These are phyloP conservation scores for Solanum chilense DNA, from an alignment of 257 asterid genomes.

Conservation along the genomic window DNA sequence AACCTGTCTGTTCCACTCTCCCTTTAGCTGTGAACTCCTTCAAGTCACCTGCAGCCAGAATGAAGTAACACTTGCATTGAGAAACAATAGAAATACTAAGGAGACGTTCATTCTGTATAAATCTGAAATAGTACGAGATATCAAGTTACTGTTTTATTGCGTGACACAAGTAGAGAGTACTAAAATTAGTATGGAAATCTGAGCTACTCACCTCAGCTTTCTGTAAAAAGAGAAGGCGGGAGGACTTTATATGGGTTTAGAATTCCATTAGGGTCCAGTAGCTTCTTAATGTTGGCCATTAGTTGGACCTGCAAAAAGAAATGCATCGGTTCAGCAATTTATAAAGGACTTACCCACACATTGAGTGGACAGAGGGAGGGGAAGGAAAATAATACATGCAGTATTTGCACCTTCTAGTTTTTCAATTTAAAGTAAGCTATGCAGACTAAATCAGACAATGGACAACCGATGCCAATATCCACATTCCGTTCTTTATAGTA, in stretches of 20 bases:
- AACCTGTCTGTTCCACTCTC: neutral
- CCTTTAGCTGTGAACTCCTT: neutral
- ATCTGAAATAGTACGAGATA: neutral
- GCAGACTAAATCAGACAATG: neutral
- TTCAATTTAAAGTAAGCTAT: neutral
- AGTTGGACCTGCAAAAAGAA: slow-evolving; percentile 52
- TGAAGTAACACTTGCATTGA: neutral
- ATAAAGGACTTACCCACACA: neutral
- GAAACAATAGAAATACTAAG: neutral
- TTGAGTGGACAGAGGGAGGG: neutral
- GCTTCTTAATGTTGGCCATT: slow-evolving; percentile 75
- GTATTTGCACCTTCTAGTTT: neutral
- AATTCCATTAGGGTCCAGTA: slow-evolving; percentile 81
- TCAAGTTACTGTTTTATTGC: neutral
- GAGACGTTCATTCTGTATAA: neutral
- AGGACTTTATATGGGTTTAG: slow-evolving; percentile 96
- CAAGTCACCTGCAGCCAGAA: neutral
- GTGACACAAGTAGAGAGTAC: neutral
- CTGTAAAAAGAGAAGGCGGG: slow-evolving; percentile 36
- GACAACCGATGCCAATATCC: neutral
- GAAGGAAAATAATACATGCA: neutral
- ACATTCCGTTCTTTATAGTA: neutral
- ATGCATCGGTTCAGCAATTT: neutral
- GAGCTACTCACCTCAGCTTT: slow-evolving; percentile 4
- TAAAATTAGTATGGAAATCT: neutral